Evolutionary conservation across 768 basidiomycete species (phyloP), one percentile per base, ranked within the genome.

Genomic region (Phaffia australis): DNA sequence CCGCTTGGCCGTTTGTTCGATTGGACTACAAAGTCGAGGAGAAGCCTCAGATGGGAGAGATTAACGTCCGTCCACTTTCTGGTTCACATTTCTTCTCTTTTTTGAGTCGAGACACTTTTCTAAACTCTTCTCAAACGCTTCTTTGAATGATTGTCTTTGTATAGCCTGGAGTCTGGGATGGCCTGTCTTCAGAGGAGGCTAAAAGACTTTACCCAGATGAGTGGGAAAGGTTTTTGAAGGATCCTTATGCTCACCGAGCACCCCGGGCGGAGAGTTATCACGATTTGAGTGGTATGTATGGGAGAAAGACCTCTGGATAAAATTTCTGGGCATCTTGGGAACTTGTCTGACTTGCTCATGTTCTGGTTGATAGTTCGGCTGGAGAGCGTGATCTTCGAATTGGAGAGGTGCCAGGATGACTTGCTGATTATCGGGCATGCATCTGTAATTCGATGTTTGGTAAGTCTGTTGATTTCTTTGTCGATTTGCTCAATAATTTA

Each of bases 21-120:
- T 71, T 47, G 69, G 79, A 70, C 18, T 80, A 78, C 74, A 78
- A 78, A 65, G 89, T 98, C 35, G 83, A 92, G 56, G 91, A 99
- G 78, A 97, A 95, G 73, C 83, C 87, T 0, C 92, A 93, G 77
- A 97, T 98, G 93, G 81, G 85, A 60, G 95, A 99, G 79, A 95
- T 98, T 73, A 99, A 99, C 93, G 60, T 94, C 87, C 8, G 77
- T 77, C 69, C 85, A 8, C 1, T 48, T n/a, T 16, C 18, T n/a
- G 15, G 27, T n/a, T 3, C 61, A 56, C 54, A 16, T 9, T 42
- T 42, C 32, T 25, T 48, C 3, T 60, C 30, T 59, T 29, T 1
- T 23, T 47, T 1, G 54, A 11, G 11, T n/a, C 56, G 27, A 21
- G 30, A 48, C 3, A 30, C 19, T 21, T 27, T n/a, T 48, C 23